Evolutionary conservation across 371 early-diverging fungal genomes (phyloP), one percentile per base, ranked within the genome.

Genomic region (Aphelidium insulamus): DNA sequence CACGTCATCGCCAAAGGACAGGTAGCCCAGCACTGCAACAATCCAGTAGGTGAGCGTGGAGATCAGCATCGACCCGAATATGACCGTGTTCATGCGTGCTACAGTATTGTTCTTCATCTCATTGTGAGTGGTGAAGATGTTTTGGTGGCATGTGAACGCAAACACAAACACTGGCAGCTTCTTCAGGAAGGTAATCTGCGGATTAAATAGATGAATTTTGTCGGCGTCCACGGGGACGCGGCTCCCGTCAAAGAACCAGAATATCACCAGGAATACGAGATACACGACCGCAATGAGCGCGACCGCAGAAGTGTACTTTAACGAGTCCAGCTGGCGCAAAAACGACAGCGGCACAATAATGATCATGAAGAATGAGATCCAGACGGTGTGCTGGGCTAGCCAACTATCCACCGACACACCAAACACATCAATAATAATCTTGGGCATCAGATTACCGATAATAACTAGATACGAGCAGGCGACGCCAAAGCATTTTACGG

Each of bases 401-500:
- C 38, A 45, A 37, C 8, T 46, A 44, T 9, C 48, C 45, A 9
- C 30, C 17, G 1, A 42, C 41, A 44, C 52, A 28, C 31, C 33
- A 5, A 38, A 30, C 15, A 42, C 33, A 23, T 43, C 43, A 5
- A 38, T 44, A 16, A 57, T 34, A 38, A 83, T 75, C 43, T 71
- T 66, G 0, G 84, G 82, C 70, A 92, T 77, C 35, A 98, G 51
- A 30, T 92, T 87, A 33, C 92, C 88, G 39, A 86, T 67, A 39
- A 98, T 91, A 32, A 99, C 81, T 27, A 99, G 55, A 51, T 99
- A 99, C n/a, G 92, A 88, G 21, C 87, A 62, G n/a, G 85, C 73
- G 2, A 98, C 99, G 18, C 98, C 98, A 62, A 98, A 97, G 49
- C 99, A 99, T 51, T 99, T 99, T 46, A 97, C 58, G 21, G 97